These are phyloP conservation scores for Trametes versicolor DNA, from an alignment of 1,284 basidiomycete genomes.

Conservation along the genomic window DNA sequence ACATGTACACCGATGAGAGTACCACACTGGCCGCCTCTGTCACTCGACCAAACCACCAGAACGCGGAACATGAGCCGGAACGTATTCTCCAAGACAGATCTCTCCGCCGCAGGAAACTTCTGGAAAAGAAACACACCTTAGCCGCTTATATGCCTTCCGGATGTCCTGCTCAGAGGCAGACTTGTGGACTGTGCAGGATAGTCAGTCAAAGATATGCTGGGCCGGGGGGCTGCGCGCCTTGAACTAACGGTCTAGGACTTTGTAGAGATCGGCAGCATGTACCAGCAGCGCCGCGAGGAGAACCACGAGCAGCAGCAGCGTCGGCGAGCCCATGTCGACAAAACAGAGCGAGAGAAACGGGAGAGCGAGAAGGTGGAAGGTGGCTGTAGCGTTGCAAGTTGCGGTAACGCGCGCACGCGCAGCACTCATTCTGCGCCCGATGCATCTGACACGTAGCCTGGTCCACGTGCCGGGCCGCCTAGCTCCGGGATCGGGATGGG, in stretches of 20 bases:
- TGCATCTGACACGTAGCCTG: slow-evolving; percentile 33
- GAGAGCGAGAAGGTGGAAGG: slow-evolving; percentile 2
- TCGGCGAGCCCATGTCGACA: slow-evolving; percentile 33
- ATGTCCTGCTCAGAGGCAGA: slow-evolving; percentile 90
- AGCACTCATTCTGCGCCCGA: slow-evolving; percentile 13
- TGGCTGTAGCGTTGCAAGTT: slow-evolving; percentile 10
- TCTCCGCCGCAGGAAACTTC: too few species aligned
- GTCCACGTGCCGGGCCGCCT: slow-evolving; percentile 23
- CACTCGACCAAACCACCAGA: too few species aligned
- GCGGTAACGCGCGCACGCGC: neutral
- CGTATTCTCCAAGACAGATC: too few species aligned
- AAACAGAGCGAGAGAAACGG: slow-evolving; percentile 11
- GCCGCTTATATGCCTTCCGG: slow-evolving; percentile 89
- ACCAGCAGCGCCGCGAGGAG: slow-evolving; percentile 58
- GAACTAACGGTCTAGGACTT: slow-evolving; percentile 75
- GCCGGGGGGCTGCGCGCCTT: slow-evolving; percentile 44
- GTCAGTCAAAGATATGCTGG: slow-evolving; percentile 43
- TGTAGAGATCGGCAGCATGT: slow-evolving; percentile 78
- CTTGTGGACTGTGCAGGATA: slow-evolving; percentile 64
- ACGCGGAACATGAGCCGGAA: too few species aligned
- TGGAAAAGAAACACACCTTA: slow-evolving; percentile 89
- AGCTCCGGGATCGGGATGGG: slow-evolving; percentile 21
- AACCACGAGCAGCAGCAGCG: slow-evolving; percentile 39
- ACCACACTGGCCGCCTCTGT: too few species aligned
- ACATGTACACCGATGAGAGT: too few species aligned